A percentile compares a stretch with the other conserved stretches of the same genome.
These are phyloP conservation scores for Entomophthora muscae DNA, from an alignment of 371 early-diverging fungal species.

Conservation along the genomic window DNA sequence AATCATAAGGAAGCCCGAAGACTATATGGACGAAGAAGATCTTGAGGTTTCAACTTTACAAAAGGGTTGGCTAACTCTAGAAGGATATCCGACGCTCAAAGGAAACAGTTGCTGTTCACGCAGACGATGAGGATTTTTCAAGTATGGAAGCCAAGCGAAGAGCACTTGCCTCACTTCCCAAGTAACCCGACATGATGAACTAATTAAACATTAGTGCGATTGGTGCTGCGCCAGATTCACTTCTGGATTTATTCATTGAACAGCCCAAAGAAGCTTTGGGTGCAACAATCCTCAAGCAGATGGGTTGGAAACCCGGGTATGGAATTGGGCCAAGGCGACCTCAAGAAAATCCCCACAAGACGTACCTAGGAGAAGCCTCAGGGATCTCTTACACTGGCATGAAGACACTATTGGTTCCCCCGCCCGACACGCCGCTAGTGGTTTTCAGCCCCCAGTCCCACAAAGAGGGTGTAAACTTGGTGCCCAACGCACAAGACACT, in stretches of 20 bases:
- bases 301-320: slow-evolving; percentile 78
- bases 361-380: not conserved
- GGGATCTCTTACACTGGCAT: not conserved
- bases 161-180: not conserved
- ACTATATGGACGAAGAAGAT: slow-evolving; percentile 90
- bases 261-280: slow-evolving; percentile 43
- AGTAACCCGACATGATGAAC: not conserved
- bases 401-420: slow-evolving; percentile 29
- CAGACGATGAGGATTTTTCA: slow-evolving; percentile 8
- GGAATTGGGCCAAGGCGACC: slow-evolving; percentile 52
- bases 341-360: slow-evolving; percentile 12
- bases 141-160: not conserved
- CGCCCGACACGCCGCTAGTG: slow-evolving; percentile 42
- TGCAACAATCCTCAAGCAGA: slow-evolving; percentile 36
- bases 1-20: slow-evolving; percentile 38
- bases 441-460: slow-evolving; percentile 34
- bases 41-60: too few species aligned
- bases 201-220: slow-evolving; percentile 15
- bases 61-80: not conserved
- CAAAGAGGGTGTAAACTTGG: slow-evolving; percentile 26
- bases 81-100: not conserved
- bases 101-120: slow-evolving; percentile 3
- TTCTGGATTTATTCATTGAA: slow-evolving; percentile 33
- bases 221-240: slow-evolving; percentile 20
- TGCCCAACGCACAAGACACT: not conserved